These are phyloP conservation scores for Ogataea wickerhamii DNA, from an alignment of 805 yeast species.

Conservation along the genomic window DNA sequence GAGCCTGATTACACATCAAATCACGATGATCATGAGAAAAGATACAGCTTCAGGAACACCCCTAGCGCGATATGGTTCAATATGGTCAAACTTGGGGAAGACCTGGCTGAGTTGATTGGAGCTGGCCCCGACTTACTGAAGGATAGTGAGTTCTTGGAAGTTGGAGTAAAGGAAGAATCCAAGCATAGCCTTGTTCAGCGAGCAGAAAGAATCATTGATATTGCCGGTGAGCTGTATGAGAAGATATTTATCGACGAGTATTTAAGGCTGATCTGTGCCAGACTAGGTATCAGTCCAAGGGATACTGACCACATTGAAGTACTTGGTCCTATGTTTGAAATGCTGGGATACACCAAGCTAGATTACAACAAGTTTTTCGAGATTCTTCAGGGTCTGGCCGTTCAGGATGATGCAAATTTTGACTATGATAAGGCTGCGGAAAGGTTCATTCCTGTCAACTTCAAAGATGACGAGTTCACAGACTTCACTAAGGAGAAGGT, in stretches of 20 bases:
- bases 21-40: conserved; percentile 68
- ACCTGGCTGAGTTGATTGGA: conserved; percentile 76
- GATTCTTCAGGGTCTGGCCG: conserved; percentile 47
- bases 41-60: conserved; percentile 80
- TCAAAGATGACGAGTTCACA: conserved; percentile 24
- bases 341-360: conserved; percentile 56
- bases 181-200: conserved; percentile 51
- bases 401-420: conserved; percentile 28
- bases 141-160: conserved; percentile 38
- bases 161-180: conserved; percentile 46
- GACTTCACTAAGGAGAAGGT: conserved; percentile 38
- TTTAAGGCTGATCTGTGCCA: conserved; percentile 49
- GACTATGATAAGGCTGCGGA: conserved; percentile 29
- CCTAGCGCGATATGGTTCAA: conserved; percentile 95
- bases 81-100: conserved; percentile 77
- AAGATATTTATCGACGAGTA: conserved; percentile 57
- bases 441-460: conserved; percentile 28
- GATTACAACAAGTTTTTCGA: conserved; percentile 83
- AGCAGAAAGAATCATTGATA: conserved; percentile 61
- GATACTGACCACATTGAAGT: conserved; percentile 43
- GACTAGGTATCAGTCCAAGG: conserved; percentile 62
- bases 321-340: conserved; percentile 57
- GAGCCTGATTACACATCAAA: conserved; percentile 84
- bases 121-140: conserved; percentile 54
- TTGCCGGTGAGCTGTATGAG: conserved; percentile 64